These are phyloP conservation scores for Vaucheria bursata DNA, from an alignment of 352 stramenopile genomes.

Conservation along the genomic window DNA sequence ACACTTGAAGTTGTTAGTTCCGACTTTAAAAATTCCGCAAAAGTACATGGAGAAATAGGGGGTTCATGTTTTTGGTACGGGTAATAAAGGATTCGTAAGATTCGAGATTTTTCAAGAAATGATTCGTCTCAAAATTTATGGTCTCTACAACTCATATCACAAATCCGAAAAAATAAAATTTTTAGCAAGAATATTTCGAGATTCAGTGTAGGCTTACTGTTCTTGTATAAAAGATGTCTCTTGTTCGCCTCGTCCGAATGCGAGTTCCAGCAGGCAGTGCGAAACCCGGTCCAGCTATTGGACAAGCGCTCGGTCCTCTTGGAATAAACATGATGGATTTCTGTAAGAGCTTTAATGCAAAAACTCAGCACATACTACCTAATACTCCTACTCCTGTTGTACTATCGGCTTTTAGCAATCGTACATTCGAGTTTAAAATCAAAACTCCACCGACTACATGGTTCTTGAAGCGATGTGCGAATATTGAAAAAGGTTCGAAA, in stretches of 20 bases:
- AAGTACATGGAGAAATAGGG: too few relatives aligned
- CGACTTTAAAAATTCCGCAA: too few relatives aligned
- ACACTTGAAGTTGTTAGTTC: too few relatives aligned
- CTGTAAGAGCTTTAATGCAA: conserved; percentile 97
- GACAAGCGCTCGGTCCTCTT: conserved; percentile 79
- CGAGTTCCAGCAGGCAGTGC: conserved; percentile 55
- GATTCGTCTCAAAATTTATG: too few relatives aligned
- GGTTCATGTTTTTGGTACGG: too few relatives aligned
- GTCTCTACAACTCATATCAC: too few relatives aligned
- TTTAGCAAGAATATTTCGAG: too few relatives aligned
- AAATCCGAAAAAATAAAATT: too few relatives aligned
- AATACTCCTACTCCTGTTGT: conserved; percentile 82
- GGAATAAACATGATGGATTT: conserved; percentile 99
- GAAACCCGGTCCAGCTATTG: conserved; percentile 64
- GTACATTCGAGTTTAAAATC: conserved; percentile 90
- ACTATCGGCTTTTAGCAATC: conserved; percentile 75
- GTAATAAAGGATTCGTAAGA: too few relatives aligned
- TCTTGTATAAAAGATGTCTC: too few relatives aligned
- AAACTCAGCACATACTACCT: conserved; percentile 74
- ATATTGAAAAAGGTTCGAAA: conserved; percentile 63
- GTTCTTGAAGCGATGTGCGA: conserved; percentile 76
- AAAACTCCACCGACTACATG: conserved; percentile 86
- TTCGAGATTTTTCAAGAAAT: too few relatives aligned
- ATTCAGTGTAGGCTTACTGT: too few relatives aligned
- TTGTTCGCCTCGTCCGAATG: conserved; percentile 43